Base-by-base conservation (phyloP, 208 protist genomes). In the Ichthyophonus hoferi region DNA sequence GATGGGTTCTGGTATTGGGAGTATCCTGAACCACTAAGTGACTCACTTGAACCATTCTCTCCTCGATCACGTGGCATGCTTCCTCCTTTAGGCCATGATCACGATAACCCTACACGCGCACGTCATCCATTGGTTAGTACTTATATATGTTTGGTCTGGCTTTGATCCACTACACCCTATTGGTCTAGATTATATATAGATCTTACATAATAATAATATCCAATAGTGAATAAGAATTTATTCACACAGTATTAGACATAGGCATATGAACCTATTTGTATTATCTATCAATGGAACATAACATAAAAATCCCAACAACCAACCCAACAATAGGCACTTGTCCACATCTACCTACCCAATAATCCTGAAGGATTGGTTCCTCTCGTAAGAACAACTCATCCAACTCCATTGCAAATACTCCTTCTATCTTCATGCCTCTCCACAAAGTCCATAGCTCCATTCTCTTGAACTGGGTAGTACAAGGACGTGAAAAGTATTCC, bases 371-470 rank as follows among this genome's bases (percentile, higher is more conserved):
- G 0, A 87, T 83, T 24, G 79, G 79, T 24, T 85, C 79, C 40
- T 82, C 79, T 35, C 88, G 12, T 17, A 90, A 41, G 82, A 90
- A 87, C 3, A 79, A 2, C 67, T 83, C 88, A 43, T 90, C 88
- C 33, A 83, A 42, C 0, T 87, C 81, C 88, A 67, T 83, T 14
- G 82, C 88, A 81, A 58, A 88, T 2, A 39, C 42, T 1, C 88
- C 88, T 33, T 90, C 88, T 17, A 90, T 67, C 3, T 86, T 40
- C 0, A 31, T 37, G 2, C 14, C n/a, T 34, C 58, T n/a, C 88
- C 88, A 90, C 40, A 79, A n/a, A 7, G 38, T 87, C 88, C 88
- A 90, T 31, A 90, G 35, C 12, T 88, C 85, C 35, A 88, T 42
- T 0, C 85, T 35, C 83, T 87, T 87, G 24, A 17, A n/a, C 35